Conservation (phyloP, 768 basidiomycete species). For the Amanita polypyramis region DNA sequence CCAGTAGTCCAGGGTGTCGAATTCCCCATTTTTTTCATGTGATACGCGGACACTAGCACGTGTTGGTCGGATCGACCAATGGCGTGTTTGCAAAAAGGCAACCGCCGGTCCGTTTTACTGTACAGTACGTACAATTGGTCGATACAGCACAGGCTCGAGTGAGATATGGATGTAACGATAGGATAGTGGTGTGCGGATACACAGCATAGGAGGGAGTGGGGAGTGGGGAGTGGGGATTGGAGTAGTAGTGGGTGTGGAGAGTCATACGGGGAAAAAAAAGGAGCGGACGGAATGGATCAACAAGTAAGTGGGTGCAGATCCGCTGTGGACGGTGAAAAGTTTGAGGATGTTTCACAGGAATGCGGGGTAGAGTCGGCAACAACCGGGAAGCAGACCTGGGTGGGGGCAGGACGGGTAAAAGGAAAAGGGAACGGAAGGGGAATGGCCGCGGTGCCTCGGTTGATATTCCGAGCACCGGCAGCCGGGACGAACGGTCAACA, state of each 20-base stretch:
- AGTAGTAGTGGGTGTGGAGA: neutral
- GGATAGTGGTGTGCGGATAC: neutral
- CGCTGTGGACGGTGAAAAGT: neutral
- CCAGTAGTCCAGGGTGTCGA: no score
- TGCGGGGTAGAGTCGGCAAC: neutral
- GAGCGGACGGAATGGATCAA: no score
- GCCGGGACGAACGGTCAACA: slow-evolving; percentile 17
- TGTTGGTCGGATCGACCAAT: neutral
- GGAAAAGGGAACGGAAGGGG: slow-evolving; percentile 8
- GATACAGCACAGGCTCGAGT: neutral
- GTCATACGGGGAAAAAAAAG: neutral
- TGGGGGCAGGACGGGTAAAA: slow-evolving; percentile 2
- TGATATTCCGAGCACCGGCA: slow-evolving; percentile 11
- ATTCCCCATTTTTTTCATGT: no score
- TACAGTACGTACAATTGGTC: neutral
- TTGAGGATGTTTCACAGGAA: neutral
- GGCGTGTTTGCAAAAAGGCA: no score
- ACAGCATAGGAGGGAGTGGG: no score
- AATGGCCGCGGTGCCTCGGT: slow-evolving; percentile 20
- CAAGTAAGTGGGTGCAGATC: neutral
- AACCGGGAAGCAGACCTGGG: neutral
- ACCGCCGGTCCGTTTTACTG: neutral
- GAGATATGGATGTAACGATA: neutral
- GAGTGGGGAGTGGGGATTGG: no score
- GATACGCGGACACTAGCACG: neutral